Evolutionary conservation across 179 eudicot species (phyloP).

Genomic region (Silene vulgaris): DNA sequence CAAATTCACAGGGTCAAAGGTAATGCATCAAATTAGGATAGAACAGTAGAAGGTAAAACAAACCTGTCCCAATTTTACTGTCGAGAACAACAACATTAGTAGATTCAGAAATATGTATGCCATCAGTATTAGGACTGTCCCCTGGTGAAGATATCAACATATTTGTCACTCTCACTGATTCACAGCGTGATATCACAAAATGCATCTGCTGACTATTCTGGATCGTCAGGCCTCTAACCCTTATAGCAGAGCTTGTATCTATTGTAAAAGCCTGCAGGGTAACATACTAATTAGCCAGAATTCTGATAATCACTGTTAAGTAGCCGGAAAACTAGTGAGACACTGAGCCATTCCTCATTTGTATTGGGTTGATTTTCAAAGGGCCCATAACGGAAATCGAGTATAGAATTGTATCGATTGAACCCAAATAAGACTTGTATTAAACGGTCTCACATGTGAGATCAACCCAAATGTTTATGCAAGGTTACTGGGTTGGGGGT

Average conservation of each 20-base stretch:
- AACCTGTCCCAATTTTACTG: slow-evolving; percentile 76
- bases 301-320: neutral
- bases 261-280: slow-evolving; percentile 69
- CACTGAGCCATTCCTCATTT: neutral
- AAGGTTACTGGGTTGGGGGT: too few species aligned
- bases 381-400: neutral
- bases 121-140: slow-evolving; percentile 56
- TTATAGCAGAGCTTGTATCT: slow-evolving; percentile 46
- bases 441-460: neutral
- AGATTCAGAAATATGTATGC: slow-evolving; percentile 59
- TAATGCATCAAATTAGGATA: slow-evolving; percentile 1
- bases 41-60: slow-evolving; percentile 11
- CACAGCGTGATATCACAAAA: slow-evolving; percentile 37
- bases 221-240: slow-evolving; percentile 39
- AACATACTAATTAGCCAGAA: neutral
- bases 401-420: neutral
- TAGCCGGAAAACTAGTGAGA: neutral
- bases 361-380: neutral
- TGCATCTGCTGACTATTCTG: slow-evolving; percentile 58
- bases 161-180: slow-evolving; percentile 40
- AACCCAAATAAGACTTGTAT: too few species aligned
- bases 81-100: slow-evolving; percentile 52
- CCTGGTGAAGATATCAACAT: slow-evolving; percentile 44
- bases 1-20: neutral
- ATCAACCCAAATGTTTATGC: neutral